Evolutionary conservation across 2,329 filamentous ascomycete genomes (phyloP).

Genomic region (Harringtonia aguacate): DNA sequence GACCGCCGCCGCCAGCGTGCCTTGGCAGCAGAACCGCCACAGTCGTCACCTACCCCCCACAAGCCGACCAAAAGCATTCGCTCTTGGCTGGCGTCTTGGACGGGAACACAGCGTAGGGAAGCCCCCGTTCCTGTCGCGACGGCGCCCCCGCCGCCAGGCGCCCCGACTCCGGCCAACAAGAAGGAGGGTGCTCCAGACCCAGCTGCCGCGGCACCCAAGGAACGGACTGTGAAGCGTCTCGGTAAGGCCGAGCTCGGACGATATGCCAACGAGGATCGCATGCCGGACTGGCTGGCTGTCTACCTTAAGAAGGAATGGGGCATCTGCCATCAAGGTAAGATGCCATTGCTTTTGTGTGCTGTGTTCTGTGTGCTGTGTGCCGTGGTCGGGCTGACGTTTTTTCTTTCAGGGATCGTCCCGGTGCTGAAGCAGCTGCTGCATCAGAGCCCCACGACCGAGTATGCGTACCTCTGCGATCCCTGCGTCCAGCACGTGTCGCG

Average conservation of each 20-base stretch:
- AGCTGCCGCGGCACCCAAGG: too few relatives aligned
- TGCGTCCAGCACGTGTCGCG: slow-evolving; percentile 73
- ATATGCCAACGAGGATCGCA: slow-evolving; percentile 61
- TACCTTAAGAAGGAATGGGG: slow-evolving; percentile 51
- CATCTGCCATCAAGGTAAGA: slow-evolving; percentile 39
- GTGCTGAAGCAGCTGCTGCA: slow-evolving; percentile 53
- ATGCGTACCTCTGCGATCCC: slow-evolving; percentile 71
- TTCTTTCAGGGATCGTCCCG: slow-evolving; percentile 40
- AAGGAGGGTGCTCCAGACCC: too few relatives aligned
- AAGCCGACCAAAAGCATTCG: too few relatives aligned
- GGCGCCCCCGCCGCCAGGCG: too few relatives aligned
- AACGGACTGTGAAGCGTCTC: slow-evolving; percentile 7
- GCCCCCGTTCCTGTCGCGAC: background rate
- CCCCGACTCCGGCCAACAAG: too few relatives aligned
- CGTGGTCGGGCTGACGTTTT: background rate
- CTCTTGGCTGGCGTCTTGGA: too few relatives aligned
- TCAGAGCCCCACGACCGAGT: slow-evolving; percentile 51
- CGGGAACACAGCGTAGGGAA: too few relatives aligned
- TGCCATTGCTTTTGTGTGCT: too few relatives aligned
- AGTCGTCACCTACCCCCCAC: background rate
- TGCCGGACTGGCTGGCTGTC: slow-evolving; percentile 58
- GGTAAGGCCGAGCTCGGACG: slow-evolving; percentile 57
- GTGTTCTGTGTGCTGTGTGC: too few relatives aligned
- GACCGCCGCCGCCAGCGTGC: background rate
- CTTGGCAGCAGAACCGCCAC: background rate